Evolutionary conservation across 495 filamentous ascomycete species (phyloP), one percentile per base, ranked within the genome.

Genomic region (Aspergillus kassunensis): DNA sequence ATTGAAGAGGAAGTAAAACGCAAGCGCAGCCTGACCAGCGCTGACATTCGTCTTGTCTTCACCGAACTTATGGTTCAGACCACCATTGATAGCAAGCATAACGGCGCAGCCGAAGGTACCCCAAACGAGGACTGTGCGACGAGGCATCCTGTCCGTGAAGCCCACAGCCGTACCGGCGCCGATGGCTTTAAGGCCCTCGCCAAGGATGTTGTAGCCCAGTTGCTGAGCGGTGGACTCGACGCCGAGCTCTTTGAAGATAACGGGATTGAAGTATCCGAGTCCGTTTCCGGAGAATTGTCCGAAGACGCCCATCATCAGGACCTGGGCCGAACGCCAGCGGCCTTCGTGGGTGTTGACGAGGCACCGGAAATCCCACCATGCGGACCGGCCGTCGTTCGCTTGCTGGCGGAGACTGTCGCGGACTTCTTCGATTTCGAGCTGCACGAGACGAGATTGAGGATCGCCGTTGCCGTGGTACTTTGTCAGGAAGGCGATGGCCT

Each of bases 1-100:
- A 47, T 84, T 84, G 63, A 88, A 89, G 25, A 89, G 70, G 60
- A 84, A 88, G 68, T 87, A 83, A 56, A 84, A 78, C 1, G 81
- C 80, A 39, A 89, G 73, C 6, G 78, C 76, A 16, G 76, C 82
- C n/a, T 79, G 76, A 2, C 70, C 76, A 36, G 77, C 76, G 46
- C 73, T 68, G 8, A 72, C 72, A 53, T 77, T 69, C 30, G 73
- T 72, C 16, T 46, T 57, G 24, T 27, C 24, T 11, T 47, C 12
- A 11, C n/a, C 40, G 4, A 65, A 10, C 64, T 66, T 25, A 18
- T 73, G 40, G 7, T 62, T 66, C 15, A 68, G 58, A 16, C 55
- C 64, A 2, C 65, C 68, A 35, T 72, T 67, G 56, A 73, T 67
- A n/a, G 65, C 66, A 42, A 82, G 66, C 13, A 73, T 66, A 13